phyloP scores from a whole-genome alignment of 352 stramenopile species.

The Phytophthora crassamura region DNA sequence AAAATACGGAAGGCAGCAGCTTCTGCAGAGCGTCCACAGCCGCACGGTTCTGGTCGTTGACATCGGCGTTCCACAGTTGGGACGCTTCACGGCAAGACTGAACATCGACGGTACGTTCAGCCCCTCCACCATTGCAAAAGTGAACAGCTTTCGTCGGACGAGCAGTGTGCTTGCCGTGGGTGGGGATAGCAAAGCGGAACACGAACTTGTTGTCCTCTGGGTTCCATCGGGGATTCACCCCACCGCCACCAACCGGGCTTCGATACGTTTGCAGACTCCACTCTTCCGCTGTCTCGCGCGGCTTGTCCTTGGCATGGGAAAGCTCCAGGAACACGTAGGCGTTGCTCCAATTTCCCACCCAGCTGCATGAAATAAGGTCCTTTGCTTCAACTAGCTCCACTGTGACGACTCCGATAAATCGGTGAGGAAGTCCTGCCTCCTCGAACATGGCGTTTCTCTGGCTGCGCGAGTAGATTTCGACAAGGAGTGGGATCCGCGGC shows the following conservation, averaged over 20 bases:
- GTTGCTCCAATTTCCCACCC: constrained; percentile 73
- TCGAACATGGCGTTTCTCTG: constrained; percentile 85
- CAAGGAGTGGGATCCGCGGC: constrained; percentile 55
- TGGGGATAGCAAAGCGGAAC: constrained; percentile 83
- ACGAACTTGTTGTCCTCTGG: constrained; percentile 58
- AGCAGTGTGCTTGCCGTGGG: constrained; percentile 57
- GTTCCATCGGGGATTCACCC: constrained; percentile 66
- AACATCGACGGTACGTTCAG: constrained; percentile 13
- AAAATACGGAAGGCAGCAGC: constrained; percentile 69
- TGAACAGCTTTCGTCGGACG: constrained; percentile 19
- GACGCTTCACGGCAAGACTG: constrained; percentile 23
- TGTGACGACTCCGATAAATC: constrained; percentile 73
- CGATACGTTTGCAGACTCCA: constrained; percentile 84
- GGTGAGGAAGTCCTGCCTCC: constrained; percentile 76
- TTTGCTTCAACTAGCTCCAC: constrained; percentile 75
- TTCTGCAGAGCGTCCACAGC: constrained; percentile 58
- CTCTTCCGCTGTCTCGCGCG: constrained; percentile 53
- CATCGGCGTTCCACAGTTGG: constrained; percentile 54
- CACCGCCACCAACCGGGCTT: constrained; percentile 57
- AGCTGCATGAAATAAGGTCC: constrained; percentile 75
- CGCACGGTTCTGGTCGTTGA: constrained; percentile 36
- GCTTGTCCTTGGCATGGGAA: constrained; percentile 40
- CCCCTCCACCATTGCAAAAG: constrained; percentile 5
- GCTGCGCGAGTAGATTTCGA: constrained; percentile 72
- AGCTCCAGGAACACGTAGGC: constrained; percentile 81